Percentiles rank a stretch among this genome's conserved stretches.
Conservation (phyloP, 768 basidiomycete genomes). For the Pholiota microspora region DNA sequence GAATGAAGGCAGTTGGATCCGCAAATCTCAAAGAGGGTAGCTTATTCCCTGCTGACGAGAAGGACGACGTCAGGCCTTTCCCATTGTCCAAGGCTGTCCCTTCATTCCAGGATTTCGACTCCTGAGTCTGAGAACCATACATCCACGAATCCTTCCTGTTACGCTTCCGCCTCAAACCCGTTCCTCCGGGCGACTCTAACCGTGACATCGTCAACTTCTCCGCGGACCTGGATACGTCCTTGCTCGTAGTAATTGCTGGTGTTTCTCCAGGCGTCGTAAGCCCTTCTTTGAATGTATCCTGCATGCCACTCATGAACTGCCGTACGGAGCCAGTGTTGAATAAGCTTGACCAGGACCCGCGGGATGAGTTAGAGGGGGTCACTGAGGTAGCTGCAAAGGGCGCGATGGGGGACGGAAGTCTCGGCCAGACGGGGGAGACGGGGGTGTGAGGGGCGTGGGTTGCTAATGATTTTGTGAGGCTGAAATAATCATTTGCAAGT, state of each 20-base stretch:
- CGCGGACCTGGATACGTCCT: conserved; percentile 15
- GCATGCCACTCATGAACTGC: conserved; percentile 65
- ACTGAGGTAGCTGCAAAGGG: conserved; percentile 36
- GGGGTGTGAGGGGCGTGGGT: conserved; percentile 36
- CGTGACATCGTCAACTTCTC: conserved; percentile 14
- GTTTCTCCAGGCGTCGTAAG: conserved; percentile 38
- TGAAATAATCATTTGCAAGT: conserved; percentile 56
- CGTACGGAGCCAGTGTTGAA: conserved; percentile 67
- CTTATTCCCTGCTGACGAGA: conserved; percentile 41
- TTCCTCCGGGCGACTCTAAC: conserved; percentile 17
- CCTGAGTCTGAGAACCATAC: conserved; percentile 23
- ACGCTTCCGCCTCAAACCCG: conserved; percentile 14
- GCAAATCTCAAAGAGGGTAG: conserved; percentile 41
- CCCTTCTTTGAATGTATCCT: conserved; percentile 47
- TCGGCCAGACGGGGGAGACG: conserved; percentile 53
- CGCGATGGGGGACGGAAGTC: conserved; percentile 41
- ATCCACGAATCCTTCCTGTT: conserved; percentile 28
- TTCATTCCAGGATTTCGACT: conserved; percentile 63
- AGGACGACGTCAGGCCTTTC: conserved; percentile 34
- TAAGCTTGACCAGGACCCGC: conserved; percentile 80
- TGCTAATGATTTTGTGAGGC: conserved; percentile 38
- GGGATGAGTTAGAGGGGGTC: conserved; percentile 59
- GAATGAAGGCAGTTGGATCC: conserved; percentile 21
- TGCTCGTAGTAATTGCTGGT: conserved; percentile 17
- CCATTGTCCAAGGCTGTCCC: conserved; percentile 24